Conservation (phyloP, 164 flowering plant species). For the Saururus chinensis region DNA sequence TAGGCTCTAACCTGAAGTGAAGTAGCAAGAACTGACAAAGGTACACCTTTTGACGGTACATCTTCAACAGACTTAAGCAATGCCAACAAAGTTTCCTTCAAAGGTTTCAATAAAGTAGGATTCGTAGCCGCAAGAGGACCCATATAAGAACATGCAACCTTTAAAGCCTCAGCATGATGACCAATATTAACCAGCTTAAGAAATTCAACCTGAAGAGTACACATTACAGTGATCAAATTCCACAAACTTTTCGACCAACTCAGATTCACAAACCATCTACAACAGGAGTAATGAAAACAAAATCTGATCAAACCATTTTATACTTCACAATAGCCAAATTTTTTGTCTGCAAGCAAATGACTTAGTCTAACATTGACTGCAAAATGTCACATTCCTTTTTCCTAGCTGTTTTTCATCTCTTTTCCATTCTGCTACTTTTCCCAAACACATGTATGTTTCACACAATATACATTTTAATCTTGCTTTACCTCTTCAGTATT, state of each 20-base stretch:
- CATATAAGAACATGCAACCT: conserved; percentile 69
- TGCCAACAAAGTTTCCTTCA: conserved; percentile 86
- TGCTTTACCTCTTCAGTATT: too few species aligned
- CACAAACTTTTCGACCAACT: not conserved
- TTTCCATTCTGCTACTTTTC: too few species aligned
- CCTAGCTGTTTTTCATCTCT: too few species aligned
- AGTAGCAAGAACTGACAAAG: conserved; percentile 71
- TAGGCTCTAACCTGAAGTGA: conserved; percentile 66
- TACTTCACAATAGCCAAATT: too few species aligned
- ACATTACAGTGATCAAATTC: not conserved
- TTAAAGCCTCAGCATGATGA: conserved; percentile 65
- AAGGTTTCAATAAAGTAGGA: conserved; percentile 64
- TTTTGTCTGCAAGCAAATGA: too few species aligned
- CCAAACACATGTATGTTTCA: too few species aligned
- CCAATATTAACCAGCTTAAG: conserved; percentile 75
- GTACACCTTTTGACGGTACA: conserved; percentile 41
- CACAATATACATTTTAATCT: too few species aligned
- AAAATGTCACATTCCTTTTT: too few species aligned
- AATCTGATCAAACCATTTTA: too few species aligned
- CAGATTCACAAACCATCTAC: not conserved
- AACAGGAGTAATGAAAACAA: not conserved
- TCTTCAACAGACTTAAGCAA: conserved; percentile 63
- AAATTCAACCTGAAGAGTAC: conserved; percentile 69
- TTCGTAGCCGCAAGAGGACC: conserved; percentile 83
- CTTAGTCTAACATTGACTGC: too few species aligned